Conservation (phyloP, 495 filamentous ascomycete genomes). For the Talaromyces thailandensis region DNA sequence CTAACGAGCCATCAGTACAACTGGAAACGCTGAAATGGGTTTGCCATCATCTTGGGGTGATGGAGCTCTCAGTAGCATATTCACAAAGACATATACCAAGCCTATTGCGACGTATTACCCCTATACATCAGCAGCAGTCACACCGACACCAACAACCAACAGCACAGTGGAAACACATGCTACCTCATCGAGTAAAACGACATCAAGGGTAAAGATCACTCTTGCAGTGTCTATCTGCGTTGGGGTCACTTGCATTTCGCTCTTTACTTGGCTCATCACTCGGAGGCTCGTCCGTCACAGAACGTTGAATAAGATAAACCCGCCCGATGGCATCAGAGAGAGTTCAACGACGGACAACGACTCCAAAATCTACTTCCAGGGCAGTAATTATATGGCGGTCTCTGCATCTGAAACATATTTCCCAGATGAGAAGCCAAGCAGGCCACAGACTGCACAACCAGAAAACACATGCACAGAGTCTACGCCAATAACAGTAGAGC, state of each 20-base stretch:
- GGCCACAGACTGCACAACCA: neutral
- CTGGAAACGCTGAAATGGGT: slow-evolving; percentile 41
- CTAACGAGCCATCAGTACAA: slow-evolving; percentile 10
- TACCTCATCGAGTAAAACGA: neutral
- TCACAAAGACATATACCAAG: slow-evolving; percentile 37
- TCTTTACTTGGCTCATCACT: neutral
- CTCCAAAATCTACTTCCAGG: neutral
- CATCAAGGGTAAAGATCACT: neutral
- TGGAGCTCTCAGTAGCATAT: slow-evolving; percentile 34
- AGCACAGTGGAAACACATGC: neutral
- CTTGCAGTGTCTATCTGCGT: neutral
- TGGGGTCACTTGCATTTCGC: neutral
- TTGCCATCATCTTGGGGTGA: slow-evolving; percentile 35
- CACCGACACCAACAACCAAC: neutral
- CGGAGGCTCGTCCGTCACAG: neutral
- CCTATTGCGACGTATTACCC: slow-evolving; percentile 46
- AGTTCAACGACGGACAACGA: neutral
- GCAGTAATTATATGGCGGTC: neutral
- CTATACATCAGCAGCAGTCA: slow-evolving; percentile 18
- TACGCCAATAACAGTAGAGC: neutral
- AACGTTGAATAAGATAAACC: neutral
- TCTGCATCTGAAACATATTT: neutral
- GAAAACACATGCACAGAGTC: neutral
- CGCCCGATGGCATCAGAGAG: neutral
- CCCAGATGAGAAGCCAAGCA: neutral